Conservation (phyloP, 176 grass and related monocot genomes). For the Hordeum marinum region DNA sequence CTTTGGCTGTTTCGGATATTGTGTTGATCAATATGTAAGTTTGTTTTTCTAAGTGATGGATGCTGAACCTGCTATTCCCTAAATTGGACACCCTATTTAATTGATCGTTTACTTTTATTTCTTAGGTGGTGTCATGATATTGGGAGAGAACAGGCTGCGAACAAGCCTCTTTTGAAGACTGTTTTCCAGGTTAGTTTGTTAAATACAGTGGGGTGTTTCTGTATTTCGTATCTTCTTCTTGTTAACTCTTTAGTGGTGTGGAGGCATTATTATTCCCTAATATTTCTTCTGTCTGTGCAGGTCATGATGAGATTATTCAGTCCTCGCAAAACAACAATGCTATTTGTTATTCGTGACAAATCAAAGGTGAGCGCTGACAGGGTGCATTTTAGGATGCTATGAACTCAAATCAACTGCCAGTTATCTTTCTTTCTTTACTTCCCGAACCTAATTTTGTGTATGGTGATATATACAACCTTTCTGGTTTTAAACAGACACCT, state of each 20-base stretch:
- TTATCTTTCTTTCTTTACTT: not conserved
- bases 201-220: not conserved
- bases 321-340: slow-evolving; percentile 87
- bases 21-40: slow-evolving; percentile 99
- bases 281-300: slow-evolving; percentile 32
- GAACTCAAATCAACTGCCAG: not conserved
- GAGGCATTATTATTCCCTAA: not conserved
- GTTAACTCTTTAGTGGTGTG: not conserved
- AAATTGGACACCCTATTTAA: slow-evolving; percentile 2
- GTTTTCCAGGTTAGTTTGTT: slow-evolving; percentile 82
- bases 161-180: slow-evolving; percentile 98
- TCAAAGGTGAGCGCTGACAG: slow-evolving; percentile 51
- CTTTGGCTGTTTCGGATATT: slow-evolving; percentile 95
- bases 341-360: slow-evolving; percentile 99
- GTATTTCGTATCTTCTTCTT: not conserved
- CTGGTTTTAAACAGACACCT: slow-evolving; percentile 67
- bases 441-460: slow-evolving; percentile 11
- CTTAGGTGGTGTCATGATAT: slow-evolving; percentile 99
- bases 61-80: slow-evolving; percentile 10
- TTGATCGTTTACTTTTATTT: slow-evolving; percentile 18
- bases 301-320: slow-evolving; percentile 99
- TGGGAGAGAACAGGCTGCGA: slow-evolving; percentile 98
- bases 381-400: slow-evolving; percentile 4
- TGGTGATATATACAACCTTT: slow-evolving; percentile 8
- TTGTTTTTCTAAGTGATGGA: slow-evolving; percentile 3